Base-by-base conservation (phyloP, 2,329 filamentous ascomycete species). In the Echinosphaeria canescens region DNA sequence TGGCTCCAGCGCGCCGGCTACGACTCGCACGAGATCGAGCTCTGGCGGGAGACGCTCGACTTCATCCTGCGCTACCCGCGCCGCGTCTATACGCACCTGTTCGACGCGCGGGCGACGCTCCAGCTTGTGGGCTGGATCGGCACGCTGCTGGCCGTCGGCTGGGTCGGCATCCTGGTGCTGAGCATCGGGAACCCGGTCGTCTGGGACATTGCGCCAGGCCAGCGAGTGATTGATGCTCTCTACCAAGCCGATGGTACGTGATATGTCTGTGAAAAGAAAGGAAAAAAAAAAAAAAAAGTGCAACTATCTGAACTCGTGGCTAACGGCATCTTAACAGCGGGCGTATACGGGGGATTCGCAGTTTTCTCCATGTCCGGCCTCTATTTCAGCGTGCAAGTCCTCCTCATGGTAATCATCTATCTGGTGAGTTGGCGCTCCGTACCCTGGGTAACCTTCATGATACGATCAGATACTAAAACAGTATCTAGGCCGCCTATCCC, bases 391-490 rank as follows among this genome's bases (percentile, higher is more conserved):
- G 49, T 72, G 3, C 59, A 70, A 31, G 53, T 73, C 1, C 44
- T 66, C 2, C 72, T 68, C 36, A 50, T 71, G 10, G 54, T 72
- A 29, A 68, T 71, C 51, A 73, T 73, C 63, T 74, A 73, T 42
- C 62, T 73, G 23, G n/a, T n/a, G n/a, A n/a, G n/a, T n/a, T n/a
- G n/a, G n/a, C n/a, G n/a, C n/a, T n/a, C n/a, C n/a, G n/a, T n/a
- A n/a, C n/a, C n/a, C n/a, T n/a, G n/a, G n/a, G n/a, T n/a, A n/a
- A n/a, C n/a, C n/a, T n/a, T n/a, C n/a, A n/a, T n/a, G n/a, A n/a
- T n/a, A n/a, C n/a, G n/a, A n/a, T n/a, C n/a, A n/a, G n/a, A n/a
- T n/a, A n/a, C n/a, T n/a, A n/a, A n/a, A n/a, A n/a, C n/a, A n/a
- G n/a, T n/a, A n/a, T n/a, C n/a, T n/a, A n/a, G n/a, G 65, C 65